A percentile compares a stretch with the other conserved stretches of the same genome.
These are phyloP conservation scores for Aspergillus ostianus DNA, from an alignment of 495 filamentous ascomycete genomes.

Conservation along the genomic window DNA sequence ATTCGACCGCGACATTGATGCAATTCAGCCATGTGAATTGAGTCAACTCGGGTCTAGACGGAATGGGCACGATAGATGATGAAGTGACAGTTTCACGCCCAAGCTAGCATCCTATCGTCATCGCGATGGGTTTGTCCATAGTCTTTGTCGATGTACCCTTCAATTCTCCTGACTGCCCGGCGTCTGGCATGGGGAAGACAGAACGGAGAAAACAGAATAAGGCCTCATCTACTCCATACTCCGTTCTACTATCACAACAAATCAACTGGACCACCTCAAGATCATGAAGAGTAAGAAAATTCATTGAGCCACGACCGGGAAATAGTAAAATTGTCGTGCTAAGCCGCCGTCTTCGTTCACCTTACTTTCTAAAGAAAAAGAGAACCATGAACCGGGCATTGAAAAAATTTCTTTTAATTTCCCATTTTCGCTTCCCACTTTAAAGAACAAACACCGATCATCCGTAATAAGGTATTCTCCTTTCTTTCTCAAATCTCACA, in stretches of 20 bases:
- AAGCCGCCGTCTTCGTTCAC: slow-evolving; percentile 20
- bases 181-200: background rate
- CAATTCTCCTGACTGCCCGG: background rate
- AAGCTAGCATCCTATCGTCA: background rate
- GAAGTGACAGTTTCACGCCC: background rate
- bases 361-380: slow-evolving; percentile 15
- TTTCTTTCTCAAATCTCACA: background rate
- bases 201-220: no score
- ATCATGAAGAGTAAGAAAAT: slow-evolving; percentile 4
- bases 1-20: no score
- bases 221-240: no score
- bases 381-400: slow-evolving; percentile 24
- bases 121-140: no score
- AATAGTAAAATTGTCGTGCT: background rate
- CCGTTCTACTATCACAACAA: no score
- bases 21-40: background rate
- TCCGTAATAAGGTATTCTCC: background rate
- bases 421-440: slow-evolving; percentile 39
- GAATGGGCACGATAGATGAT: background rate
- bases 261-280: background rate
- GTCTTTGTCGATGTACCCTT: background rate
- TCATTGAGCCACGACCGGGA: slow-evolving; percentile 4
- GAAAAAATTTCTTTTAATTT: slow-evolving; percentile 27
- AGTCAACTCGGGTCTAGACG: background rate
- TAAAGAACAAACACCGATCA: slow-evolving; percentile 44